These are phyloP conservation scores for Hyphodiscus sp. DNA, from an alignment of 2,329 filamentous ascomycete species.

Conservation along the genomic window DNA sequence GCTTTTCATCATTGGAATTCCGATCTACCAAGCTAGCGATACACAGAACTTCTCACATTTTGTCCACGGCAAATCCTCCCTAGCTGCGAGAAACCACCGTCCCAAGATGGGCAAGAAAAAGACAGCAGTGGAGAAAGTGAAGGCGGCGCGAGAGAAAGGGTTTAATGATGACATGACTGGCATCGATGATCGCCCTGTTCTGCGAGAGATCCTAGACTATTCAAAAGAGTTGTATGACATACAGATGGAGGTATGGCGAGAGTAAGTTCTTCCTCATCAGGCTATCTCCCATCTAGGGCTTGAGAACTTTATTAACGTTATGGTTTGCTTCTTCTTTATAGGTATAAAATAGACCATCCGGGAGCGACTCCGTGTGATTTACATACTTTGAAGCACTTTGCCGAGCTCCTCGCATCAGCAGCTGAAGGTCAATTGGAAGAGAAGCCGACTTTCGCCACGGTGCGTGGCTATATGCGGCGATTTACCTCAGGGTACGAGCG, in stretches of 20 bases:
- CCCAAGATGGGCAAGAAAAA: constrained; percentile 9
- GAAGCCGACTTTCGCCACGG: not conserved
- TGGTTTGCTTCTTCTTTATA: constrained; percentile 4
- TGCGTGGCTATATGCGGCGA: constrained; percentile 2
- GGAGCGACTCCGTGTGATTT: constrained; percentile 3
- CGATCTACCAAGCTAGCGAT: constrained; percentile 8
- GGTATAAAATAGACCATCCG: constrained; percentile 6
- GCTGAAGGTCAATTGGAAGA: constrained; percentile 3
- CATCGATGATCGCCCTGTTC: constrained; percentile 4
- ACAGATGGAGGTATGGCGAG: not conserved
- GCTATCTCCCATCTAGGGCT: constrained; percentile 3
- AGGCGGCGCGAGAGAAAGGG: constrained; percentile 1
- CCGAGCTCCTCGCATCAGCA: not conserved
- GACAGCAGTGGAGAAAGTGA: constrained; percentile 5
- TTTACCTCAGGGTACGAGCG: constrained; percentile 4
- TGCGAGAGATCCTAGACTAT: constrained; percentile 4
- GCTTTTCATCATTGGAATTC: constrained; percentile 10
- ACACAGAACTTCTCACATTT: constrained; percentile 9
- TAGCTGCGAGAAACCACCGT: constrained; percentile 7
- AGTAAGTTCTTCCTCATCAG: constrained; percentile 6
- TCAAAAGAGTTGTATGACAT: too few relatives aligned
- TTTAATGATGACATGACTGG: constrained; percentile 7
- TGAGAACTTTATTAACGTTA: constrained; percentile 5
- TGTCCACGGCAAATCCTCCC: constrained; percentile 6
- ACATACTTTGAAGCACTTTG: constrained; percentile 2